Evolutionary conservation across 1,284 basidiomycete genomes (phyloP), one percentile per base, ranked within the genome.

Genomic region (Sparassis latifolia): DNA sequence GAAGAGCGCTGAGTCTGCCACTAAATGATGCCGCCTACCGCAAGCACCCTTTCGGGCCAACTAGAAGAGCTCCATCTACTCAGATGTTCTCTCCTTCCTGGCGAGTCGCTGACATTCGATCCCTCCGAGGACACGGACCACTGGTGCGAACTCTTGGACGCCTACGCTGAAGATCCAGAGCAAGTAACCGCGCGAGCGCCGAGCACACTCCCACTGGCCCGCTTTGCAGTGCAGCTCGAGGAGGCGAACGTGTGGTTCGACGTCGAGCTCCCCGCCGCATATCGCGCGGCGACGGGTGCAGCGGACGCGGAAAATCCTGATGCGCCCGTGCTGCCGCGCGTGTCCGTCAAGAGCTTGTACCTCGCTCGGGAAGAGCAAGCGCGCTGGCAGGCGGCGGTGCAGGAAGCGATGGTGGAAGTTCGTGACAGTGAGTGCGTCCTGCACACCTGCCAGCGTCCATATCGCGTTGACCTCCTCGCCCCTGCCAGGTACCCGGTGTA

Each of bases 71-170:
- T 83, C 0, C 70, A 76, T 42, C 65, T 84, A 32, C 71, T 84
- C 6, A 68, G 67, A 48, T 78, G 74, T 35, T 85, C 84, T 0
- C 71, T 88, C 1, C 70, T 88, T 5, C 80, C 82, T 0, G 74
- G 71, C 2, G 85, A 88, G 67, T 41, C 59, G 0, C 62, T 87
- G 33, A 51, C 59, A 0, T 74, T 81, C 48, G 48, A 72, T 1
- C 55, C 61, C 4, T 33, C 52, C 0, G 69, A 74, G 4, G 69
- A 74, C 32, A 53, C 64, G 6, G 57, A 62, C 1, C 41, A 45
- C 5, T 81, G 79, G 78, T 48, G 50, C 12, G 54, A 57, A 5
- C 59, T 73, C 3, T 58, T 77, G 9, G 62, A 65, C 5, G 51
- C 55, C n/a, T 65, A 63, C 44, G 29, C 59, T 5, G 50, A 55